A percentile compares a stretch with the other conserved stretches of the same genome.
Evolutionary conservation across 345 rosid genomes (phyloP).

Genomic region (Populus pruinosa): DNA sequence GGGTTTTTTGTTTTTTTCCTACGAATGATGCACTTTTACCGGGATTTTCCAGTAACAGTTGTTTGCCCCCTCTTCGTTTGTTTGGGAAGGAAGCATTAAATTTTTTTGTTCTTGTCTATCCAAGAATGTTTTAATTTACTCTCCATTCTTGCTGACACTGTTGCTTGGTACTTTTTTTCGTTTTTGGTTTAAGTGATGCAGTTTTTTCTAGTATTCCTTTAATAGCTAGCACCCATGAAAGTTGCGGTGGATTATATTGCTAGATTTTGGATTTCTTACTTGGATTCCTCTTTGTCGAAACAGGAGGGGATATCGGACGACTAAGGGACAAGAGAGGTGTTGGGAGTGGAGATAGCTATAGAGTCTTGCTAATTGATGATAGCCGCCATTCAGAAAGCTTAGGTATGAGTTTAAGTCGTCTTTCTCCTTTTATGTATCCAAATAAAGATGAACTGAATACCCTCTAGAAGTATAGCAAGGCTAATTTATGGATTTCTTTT

Average conservation of each 20-base stretch:
- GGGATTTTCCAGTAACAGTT: background rate
- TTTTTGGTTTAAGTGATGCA: background rate
- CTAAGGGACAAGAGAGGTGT: conserved; percentile 13
- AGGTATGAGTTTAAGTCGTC: conserved; percentile 15
- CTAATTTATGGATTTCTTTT: background rate
- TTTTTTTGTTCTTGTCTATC: background rate
- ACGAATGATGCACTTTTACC: background rate
- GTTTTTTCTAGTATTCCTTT: background rate
- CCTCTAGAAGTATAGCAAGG: background rate
- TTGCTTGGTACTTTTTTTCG: background rate
- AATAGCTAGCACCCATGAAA: background rate
- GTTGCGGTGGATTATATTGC: background rate
- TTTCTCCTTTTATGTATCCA: background rate
- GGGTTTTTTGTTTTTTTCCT: background rate
- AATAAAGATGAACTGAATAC: background rate
- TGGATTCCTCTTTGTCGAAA: background rate
- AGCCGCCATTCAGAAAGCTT: conserved; percentile 26
- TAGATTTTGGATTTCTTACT: background rate
- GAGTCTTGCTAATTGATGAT: conserved; percentile 33
- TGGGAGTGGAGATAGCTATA: conserved; percentile 34
- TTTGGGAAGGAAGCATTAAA: background rate
- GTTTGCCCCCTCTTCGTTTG: background rate
- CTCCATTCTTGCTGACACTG: background rate
- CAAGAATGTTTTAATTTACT: background rate
- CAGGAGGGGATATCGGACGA: conserved; percentile 38